phyloP scores from a whole-genome alignment of 179 eudicot genomes.

The Silene vulgaris region DNA sequence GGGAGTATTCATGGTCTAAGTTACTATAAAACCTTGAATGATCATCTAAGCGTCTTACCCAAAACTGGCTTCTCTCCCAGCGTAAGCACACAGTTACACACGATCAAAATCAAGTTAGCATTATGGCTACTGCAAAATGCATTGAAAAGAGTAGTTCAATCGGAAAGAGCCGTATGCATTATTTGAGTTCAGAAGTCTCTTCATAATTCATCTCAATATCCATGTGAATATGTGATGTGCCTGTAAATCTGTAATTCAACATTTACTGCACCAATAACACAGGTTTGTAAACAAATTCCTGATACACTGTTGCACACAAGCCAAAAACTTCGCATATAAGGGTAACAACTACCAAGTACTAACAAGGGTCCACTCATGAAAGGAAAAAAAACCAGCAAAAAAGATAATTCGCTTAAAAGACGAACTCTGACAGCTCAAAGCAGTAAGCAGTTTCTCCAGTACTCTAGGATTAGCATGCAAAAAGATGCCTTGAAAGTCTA shows the following conservation, averaged over 20 bases:
- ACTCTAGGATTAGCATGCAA: background rate
- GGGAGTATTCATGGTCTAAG: background rate
- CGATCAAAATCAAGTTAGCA: background rate
- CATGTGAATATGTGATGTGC: background rate
- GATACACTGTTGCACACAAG: background rate
- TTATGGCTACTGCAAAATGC: background rate
- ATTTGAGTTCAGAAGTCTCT: background rate
- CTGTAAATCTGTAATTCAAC: background rate
- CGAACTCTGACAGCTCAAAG: background rate
- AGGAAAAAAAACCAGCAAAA: background rate
- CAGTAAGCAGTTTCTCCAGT: background rate
- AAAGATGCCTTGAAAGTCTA: background rate
- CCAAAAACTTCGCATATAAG: background rate
- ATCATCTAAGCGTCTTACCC: background rate
- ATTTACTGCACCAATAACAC: background rate
- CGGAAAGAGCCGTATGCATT: background rate
- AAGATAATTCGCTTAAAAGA: background rate
- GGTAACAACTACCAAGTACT: too few relatives aligned
- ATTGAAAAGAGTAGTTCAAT: background rate
- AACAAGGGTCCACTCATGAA: background rate
- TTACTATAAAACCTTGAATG: background rate
- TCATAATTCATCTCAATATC: background rate
- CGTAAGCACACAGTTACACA: background rate
- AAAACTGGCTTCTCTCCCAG: background rate
- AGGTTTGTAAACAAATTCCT: background rate